These are phyloP conservation scores for Ascoidea asiatica DNA, from an alignment of 805 yeast species.

Conservation along the genomic window DNA sequence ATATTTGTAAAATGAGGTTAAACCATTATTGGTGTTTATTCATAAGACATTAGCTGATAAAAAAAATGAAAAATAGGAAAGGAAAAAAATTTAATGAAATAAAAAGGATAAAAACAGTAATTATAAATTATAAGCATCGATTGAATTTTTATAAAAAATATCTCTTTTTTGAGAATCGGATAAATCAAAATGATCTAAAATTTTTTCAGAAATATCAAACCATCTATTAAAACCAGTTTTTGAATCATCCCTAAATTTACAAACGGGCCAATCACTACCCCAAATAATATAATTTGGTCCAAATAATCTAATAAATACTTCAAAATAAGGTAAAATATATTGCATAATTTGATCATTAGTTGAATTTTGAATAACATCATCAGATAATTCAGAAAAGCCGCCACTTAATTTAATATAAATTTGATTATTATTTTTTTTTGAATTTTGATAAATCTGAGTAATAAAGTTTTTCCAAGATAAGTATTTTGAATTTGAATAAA, in stretches of 20 bases:
- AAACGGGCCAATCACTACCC: slow-evolving; percentile 36
- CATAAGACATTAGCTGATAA: too few species aligned
- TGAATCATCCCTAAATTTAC: slow-evolving; percentile 14
- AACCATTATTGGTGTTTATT: too few species aligned
- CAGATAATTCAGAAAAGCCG: slow-evolving; percentile 23
- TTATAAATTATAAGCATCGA: slow-evolving; percentile 15
- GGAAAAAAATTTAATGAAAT: too few species aligned
- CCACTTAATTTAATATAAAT: slow-evolving; percentile 28
- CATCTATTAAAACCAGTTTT: slow-evolving; percentile 14
- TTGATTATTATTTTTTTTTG: slow-evolving; percentile 7
- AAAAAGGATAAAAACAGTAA: too few species aligned
- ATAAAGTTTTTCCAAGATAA: slow-evolving; percentile 14
- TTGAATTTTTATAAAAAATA: slow-evolving; percentile 12
- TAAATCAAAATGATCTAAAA: slow-evolving; percentile 12
- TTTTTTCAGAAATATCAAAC: slow-evolving; percentile 12
- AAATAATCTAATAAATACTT: slow-evolving; percentile 17
- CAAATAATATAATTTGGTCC: slow-evolving; percentile 21
- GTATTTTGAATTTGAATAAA: neutral
- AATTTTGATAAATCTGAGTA: slow-evolving; percentile 13
- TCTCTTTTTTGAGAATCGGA: slow-evolving; percentile 8
- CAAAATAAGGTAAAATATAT: slow-evolving; percentile 20
- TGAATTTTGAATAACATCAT: slow-evolving; percentile 9
- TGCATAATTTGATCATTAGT: slow-evolving; percentile 11
- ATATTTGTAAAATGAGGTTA: too few species aligned
- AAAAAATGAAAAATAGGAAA: too few species aligned